Evolutionary conservation across 345 rosid genomes (phyloP).

Genomic region (Salix suchowensis): DNA sequence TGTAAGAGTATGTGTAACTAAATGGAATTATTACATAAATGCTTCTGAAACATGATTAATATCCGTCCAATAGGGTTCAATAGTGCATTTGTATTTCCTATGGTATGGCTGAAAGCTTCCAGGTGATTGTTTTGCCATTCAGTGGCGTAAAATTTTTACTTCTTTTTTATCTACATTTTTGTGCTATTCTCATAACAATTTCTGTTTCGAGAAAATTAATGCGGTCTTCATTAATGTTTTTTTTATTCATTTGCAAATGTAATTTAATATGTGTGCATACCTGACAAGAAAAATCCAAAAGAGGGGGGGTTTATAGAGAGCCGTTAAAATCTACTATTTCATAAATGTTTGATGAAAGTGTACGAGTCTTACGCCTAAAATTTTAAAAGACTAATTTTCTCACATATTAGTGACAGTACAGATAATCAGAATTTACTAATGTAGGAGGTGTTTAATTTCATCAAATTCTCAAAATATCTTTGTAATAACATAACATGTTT

Average conservation of each 20-base stretch:
- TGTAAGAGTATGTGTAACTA: neutral
- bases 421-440: neutral
- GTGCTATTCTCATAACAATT: neutral
- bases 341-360: neutral
- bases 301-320: neutral
- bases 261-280: no score
- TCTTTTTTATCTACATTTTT: neutral
- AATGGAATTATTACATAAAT: no score
- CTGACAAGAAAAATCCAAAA: neutral
- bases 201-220: neutral
- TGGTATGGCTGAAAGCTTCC: neutral
- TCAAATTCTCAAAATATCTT: neutral
- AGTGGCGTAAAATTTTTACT: neutral
- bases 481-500: neutral
- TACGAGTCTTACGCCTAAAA: neutral
- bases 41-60: no score
- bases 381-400: no score
- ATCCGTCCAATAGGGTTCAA: neutral
- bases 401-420: neutral
- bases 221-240: neutral
- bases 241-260: neutral
- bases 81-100: neutral
- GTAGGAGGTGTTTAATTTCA: neutral
- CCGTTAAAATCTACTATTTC: neutral
- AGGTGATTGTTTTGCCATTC: neutral